phyloP scores from a whole-genome alignment of 2,329 filamentous ascomycete genomes.

The Pyricularia pennisetigena region DNA sequence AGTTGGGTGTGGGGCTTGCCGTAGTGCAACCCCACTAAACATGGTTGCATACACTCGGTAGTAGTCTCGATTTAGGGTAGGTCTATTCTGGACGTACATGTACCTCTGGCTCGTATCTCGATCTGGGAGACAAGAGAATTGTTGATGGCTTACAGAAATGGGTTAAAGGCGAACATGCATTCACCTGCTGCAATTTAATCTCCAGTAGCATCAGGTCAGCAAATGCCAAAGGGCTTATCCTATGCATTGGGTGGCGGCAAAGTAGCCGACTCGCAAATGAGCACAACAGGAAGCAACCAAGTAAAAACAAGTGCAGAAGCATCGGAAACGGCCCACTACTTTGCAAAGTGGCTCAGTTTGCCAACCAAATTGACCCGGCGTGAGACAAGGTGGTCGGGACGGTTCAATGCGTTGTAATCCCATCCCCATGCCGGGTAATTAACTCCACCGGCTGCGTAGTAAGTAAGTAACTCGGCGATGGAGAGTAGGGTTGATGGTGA shows the following conservation, averaged over 20 bases:
- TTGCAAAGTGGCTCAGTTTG: background rate
- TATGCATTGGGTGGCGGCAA: background rate
- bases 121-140: background rate
- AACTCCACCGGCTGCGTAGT: background rate
- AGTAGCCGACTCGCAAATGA: background rate
- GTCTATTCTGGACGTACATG: too few relatives aligned
- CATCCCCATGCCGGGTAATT: background rate
- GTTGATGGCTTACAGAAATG: too few relatives aligned
- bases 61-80: background rate
- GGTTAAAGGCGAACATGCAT: background rate
- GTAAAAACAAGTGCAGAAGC: background rate
- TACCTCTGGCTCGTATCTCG: background rate
- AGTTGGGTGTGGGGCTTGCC: background rate
- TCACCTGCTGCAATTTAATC: background rate
- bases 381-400: background rate
- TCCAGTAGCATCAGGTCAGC: background rate
- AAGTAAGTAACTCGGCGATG: background rate
- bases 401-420: background rate
- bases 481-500: background rate
- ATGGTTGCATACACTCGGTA: background rate
- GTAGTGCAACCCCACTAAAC: background rate
- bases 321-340: background rate
- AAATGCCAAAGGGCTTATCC: background rate
- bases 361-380: background rate
- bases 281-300: background rate